Conservation (phyloP, 1,139 yeast species). For the Kodamaea ohmeri region DNA sequence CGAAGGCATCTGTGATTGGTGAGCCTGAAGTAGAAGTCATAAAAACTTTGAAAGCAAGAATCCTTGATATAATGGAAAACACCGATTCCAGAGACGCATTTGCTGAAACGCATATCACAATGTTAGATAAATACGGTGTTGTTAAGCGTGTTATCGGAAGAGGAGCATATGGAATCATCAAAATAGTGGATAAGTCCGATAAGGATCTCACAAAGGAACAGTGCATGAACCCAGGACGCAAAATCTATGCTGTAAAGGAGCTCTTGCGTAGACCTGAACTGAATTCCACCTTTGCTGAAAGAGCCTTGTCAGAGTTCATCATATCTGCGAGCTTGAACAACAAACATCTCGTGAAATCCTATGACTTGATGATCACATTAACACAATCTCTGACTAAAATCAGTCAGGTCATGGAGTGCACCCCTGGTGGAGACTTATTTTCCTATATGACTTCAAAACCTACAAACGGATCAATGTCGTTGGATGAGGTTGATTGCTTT, state of each 20-base stretch:
- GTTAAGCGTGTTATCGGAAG: conserved; percentile 80
- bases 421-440: conserved; percentile 71
- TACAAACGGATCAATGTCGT: conserved; percentile 23
- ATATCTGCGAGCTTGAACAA: conserved; percentile 69
- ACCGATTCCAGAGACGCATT: background rate
- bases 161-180: conserved; percentile 84
- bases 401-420: conserved; percentile 75
- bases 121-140: conserved; percentile 65
- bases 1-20: conserved; percentile 52
- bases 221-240: conserved; percentile 21
- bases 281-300: conserved; percentile 57
- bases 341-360: conserved; percentile 65
- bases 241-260: conserved; percentile 74
- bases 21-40: conserved; percentile 53
- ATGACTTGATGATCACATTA: conserved; percentile 56
- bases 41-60: conserved; percentile 46
- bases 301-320: conserved; percentile 75
- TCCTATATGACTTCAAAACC: conserved; percentile 28
- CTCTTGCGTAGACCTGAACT: conserved; percentile 45
- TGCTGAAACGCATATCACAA: conserved; percentile 10
- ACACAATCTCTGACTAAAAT: conserved; percentile 40
- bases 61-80: conserved; percentile 11
- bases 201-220: conserved; percentile 13
- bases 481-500: conserved; percentile 66
- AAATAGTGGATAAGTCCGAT: conserved; percentile 58